Evolutionary conservation across 1,284 basidiomycete species (phyloP).

Genomic region (Hemileia vastatrix): DNA sequence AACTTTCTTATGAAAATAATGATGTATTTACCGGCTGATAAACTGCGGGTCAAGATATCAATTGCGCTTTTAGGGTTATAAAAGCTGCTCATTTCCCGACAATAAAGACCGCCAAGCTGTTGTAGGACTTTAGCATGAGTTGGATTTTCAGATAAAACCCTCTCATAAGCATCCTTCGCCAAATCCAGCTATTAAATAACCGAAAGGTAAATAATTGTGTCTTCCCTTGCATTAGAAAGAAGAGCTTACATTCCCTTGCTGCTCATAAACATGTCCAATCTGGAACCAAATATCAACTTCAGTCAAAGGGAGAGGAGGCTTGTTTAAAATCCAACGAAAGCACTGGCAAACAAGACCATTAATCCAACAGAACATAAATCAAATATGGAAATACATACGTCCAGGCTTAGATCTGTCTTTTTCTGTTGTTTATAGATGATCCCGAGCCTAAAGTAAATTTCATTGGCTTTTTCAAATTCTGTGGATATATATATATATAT

Average conservation of each 20-base stretch:
- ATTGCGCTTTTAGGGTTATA: slow-evolving; percentile 92
- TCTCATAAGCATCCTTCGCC: slow-evolving; percentile 92
- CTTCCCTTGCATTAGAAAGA: no score
- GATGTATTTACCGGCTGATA: slow-evolving; percentile 66
- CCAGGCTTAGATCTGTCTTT: slow-evolving; percentile 73
- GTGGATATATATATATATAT: slow-evolving; percentile 27
- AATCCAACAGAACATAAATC: background rate
- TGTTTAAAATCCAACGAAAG: slow-evolving; percentile 91
- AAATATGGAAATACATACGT: slow-evolving; percentile 46
- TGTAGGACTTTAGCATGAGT: slow-evolving; percentile 94
- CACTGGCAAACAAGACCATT: slow-evolving; percentile 49
- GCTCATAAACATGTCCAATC: slow-evolving; percentile 96
- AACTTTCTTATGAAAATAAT: background rate
- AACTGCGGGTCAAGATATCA: slow-evolving; percentile 81
- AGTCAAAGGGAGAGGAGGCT: slow-evolving; percentile 87
- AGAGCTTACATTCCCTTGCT: slow-evolving; percentile 74
- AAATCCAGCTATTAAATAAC: slow-evolving; percentile 57
- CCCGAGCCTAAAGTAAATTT: slow-evolving; percentile 93
- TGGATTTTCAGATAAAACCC: slow-evolving; percentile 87
- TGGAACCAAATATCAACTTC: slow-evolving; percentile 99
- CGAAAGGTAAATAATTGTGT: no score
- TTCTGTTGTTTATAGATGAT: slow-evolving; percentile 99
- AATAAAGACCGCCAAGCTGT: slow-evolving; percentile 94
- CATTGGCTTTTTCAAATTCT: slow-evolving; percentile 98
- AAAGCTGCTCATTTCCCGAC: slow-evolving; percentile 85